Base-by-base conservation (phyloP, 2,329 filamentous ascomycete species). In the Pestalotiopsis sp. region DNA sequence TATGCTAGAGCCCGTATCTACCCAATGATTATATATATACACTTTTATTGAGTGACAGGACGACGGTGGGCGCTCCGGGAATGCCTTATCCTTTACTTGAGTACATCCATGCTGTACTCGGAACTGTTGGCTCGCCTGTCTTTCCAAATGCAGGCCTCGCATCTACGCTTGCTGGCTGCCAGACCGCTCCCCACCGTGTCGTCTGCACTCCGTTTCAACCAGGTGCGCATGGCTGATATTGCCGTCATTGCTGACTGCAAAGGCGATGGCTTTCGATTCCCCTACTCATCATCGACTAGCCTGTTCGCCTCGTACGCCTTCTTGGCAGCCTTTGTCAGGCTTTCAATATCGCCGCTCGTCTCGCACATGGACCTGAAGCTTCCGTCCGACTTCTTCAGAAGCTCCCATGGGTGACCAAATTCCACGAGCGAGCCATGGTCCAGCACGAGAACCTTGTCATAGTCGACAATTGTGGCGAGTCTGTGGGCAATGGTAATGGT, bases 401-500 rank as follows among this genome's bases (percentile, higher is more conserved):
- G 84, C 73, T 94, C 90, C 83, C 91, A 94, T 0, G 96, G 96
- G 76, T 97, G 92, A n/a, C 91, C 96, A 77, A 89, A 99, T 81
- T 99, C 95, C 4, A 96, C 87, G 23, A 98, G 92, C 69, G 88
- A 82, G 11, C 96, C 96, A 78, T 95, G 94, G 76, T 99, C 96
- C 4, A 99, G 85, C 13, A 99, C 95, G 17, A 99, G 84, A 14
- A 99, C 95, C 84, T 97, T 97, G 83, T 99, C 96, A 77, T 98
- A 99, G 79, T 99, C 96, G 36, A 96, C 95, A 80, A 99, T 98
- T 0, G 96, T 99, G 78, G 97, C 94, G 72, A 99, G 85, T 20
- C 96, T 90, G 81, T 99, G 96, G 0, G 96, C 96, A 76, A 99
- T 98, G 0, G 96, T 98, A 78, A 98, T 93, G 70, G 97, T 97